phyloP scores from a whole-genome alignment of 2,329 filamentous ascomycete genomes.

The Ophiognomonia clavigignenti-juglandacearum region DNA sequence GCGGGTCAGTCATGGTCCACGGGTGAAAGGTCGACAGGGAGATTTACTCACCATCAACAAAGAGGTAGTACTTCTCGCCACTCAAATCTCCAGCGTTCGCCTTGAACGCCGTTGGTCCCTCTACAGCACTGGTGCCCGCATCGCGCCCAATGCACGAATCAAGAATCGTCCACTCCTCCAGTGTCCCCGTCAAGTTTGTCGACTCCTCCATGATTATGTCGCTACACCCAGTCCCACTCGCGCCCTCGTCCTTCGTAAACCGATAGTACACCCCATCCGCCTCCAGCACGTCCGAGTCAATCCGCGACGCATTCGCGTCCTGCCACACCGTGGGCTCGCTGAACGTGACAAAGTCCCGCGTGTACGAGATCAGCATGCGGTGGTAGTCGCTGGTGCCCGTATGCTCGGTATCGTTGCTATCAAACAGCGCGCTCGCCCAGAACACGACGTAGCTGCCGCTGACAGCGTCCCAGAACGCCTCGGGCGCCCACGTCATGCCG shows the following conservation, averaged over 20 bases:
- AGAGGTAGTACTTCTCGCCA: slow-evolving; percentile 50
- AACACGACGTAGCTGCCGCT: slow-evolving; percentile 28
- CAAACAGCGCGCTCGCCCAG: slow-evolving; percentile 42
- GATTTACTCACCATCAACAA: slow-evolving; percentile 40
- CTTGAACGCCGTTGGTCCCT: slow-evolving; percentile 49
- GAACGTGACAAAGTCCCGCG: slow-evolving; percentile 46
- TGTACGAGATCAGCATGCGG: slow-evolving; percentile 48
- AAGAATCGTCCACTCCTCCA: slow-evolving; percentile 38
- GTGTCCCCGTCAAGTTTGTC: slow-evolving; percentile 31
- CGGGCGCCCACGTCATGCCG: slow-evolving; percentile 37
- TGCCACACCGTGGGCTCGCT: slow-evolving; percentile 44
- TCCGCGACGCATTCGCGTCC: slow-evolving; percentile 44
- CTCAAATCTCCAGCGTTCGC: slow-evolving; percentile 43
- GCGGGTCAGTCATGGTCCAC: background rate
- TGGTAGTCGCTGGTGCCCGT: slow-evolving; percentile 43
- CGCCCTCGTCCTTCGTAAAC: slow-evolving; percentile 52
- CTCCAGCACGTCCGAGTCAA: slow-evolving; percentile 47
- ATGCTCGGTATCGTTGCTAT: slow-evolving; percentile 31
- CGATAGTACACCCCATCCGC: slow-evolving; percentile 39
- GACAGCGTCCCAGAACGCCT: slow-evolving; percentile 30
- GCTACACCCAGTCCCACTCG: slow-evolving; percentile 41
- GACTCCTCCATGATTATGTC: slow-evolving; percentile 52
- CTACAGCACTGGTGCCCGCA: slow-evolving; percentile 42
- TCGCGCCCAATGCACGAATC: slow-evolving; percentile 45
- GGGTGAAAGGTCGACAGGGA: background rate